These are phyloP conservation scores for Lichtheimia ramosa DNA, from an alignment of 371 early-diverging fungal species.

Conservation along the genomic window DNA sequence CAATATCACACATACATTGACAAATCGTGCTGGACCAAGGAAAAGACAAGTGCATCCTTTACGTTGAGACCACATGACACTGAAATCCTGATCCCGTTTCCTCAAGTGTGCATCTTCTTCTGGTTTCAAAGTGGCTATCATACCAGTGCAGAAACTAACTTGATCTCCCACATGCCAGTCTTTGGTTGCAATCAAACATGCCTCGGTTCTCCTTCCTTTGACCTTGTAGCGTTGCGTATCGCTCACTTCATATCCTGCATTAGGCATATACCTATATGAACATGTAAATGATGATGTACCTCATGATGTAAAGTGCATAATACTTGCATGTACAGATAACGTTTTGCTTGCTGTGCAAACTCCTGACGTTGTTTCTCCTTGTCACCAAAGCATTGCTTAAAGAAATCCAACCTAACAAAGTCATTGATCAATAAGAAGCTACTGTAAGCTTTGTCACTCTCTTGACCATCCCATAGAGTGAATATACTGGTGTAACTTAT, in stretches of 20 bases:
- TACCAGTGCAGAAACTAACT: constrained; percentile 77
- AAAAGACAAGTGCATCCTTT: constrained; percentile 77
- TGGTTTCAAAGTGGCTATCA: constrained; percentile 70
- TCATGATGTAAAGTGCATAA: background rate
- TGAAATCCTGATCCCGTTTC: constrained; percentile 76
- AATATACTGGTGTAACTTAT: background rate
- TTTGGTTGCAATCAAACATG: constrained; percentile 82
- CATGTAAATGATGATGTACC: constrained; percentile 16
- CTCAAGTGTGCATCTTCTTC: constrained; percentile 72
- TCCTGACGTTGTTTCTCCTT: constrained; percentile 34
- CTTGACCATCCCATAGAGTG: background rate
- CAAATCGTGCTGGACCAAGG: constrained; percentile 95
- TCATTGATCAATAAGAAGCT: background rate
- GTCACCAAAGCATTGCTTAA: constrained; percentile 29
- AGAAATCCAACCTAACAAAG: constrained; percentile 38
- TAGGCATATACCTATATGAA: constrained; percentile 75
- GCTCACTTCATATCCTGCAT: constrained; percentile 81
- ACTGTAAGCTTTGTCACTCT: background rate
- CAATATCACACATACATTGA: constrained; percentile 57
- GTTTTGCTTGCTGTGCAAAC: constrained; percentile 48
- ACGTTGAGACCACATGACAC: constrained; percentile 82
- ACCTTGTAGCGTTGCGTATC: constrained; percentile 75
- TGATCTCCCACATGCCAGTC: constrained; percentile 76
- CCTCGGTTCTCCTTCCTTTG: constrained; percentile 73
- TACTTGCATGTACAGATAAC: constrained; percentile 53